phyloP scores from a whole-genome alignment of 805 yeast genomes.

The Saccharomycopsis lassenensis region DNA sequence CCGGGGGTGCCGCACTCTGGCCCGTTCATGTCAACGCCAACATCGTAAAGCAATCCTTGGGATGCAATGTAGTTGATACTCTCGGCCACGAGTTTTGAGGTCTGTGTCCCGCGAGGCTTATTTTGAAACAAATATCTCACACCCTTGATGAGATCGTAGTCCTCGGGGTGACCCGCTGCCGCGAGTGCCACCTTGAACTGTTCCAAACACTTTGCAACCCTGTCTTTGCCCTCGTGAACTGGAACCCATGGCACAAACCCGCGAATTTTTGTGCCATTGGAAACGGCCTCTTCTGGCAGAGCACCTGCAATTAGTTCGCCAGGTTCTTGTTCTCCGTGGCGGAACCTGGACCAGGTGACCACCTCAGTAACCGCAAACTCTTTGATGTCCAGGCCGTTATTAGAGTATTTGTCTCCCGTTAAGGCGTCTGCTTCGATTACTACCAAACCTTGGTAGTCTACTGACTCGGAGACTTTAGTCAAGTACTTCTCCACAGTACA shows the following conservation, averaged over 20 bases:
- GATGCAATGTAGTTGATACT: conserved; percentile 27
- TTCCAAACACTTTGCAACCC: conserved; percentile 16
- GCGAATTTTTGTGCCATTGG: conserved; percentile 13
- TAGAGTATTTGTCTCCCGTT: conserved; percentile 3
- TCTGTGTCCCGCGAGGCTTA: conserved; percentile 29
- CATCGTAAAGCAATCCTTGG: conserved; percentile 27
- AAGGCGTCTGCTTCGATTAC: conserved; percentile 5
- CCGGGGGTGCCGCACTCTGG: no score
- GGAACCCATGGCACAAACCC: conserved; percentile 39
- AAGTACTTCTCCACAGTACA: conserved; percentile 3
- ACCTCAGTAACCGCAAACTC: conserved; percentile 3
- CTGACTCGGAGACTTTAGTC: neutral
- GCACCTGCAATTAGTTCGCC: neutral
- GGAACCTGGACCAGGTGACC: conserved; percentile 3
- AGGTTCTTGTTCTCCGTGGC: conserved; percentile 4
- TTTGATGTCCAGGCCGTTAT: no score
- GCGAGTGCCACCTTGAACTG: conserved; percentile 19
- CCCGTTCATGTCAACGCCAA: conserved; percentile 31
- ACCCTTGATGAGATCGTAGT: conserved; percentile 25
- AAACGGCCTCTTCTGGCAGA: conserved; percentile 1
- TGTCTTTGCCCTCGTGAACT: conserved; percentile 25
- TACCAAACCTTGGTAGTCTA: conserved; percentile 3
- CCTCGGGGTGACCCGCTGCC: conserved; percentile 5
- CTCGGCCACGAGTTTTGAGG: conserved; percentile 22
- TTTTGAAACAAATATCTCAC: conserved; percentile 35